These are phyloP conservation scores for Neurospora africana DNA, from an alignment of 495 filamentous ascomycete species.

Conservation along the genomic window DNA sequence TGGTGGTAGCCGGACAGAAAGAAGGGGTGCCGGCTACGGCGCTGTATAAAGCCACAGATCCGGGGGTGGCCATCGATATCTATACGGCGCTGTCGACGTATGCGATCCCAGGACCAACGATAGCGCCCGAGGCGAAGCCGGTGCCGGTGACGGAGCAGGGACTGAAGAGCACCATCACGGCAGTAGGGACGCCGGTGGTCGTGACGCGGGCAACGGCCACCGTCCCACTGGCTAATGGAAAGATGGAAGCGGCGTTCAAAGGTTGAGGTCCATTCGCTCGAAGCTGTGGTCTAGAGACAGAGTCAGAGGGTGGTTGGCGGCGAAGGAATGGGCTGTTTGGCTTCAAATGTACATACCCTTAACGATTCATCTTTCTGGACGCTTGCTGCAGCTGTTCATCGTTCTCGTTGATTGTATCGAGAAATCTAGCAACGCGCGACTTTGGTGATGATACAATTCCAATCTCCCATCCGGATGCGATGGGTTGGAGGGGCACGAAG, in stretches of 20 bases:
- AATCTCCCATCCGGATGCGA: neutral
- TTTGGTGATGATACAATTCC: neutral
- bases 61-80: constrained; percentile 26
- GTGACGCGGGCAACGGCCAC: constrained; percentile 14
- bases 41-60: constrained; percentile 25
- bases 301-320: neutral
- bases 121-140: constrained; percentile 27
- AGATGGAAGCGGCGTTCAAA: neutral
- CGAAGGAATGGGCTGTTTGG: neutral
- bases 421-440: neutral
- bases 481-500: neutral
- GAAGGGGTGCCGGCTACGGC: constrained; percentile 16
- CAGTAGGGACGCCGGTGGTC: constrained; percentile 16
- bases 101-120: constrained; percentile 40
- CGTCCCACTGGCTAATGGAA: constrained; percentile 3
- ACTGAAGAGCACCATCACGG: constrained; percentile 1
- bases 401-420: neutral
- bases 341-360: neutral
- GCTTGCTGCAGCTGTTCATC: accelerated
- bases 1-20: constrained; percentile 33
- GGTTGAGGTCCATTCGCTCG: neutral
- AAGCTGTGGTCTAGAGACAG: neutral
- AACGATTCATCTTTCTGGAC: neutral
- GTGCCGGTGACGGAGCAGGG: constrained; percentile 10
- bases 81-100: constrained; percentile 40